A percentile compares a stretch with the other conserved stretches of the same genome.
These are phyloP conservation scores for Colletotrichum sp. DNA, from an alignment of 2,329 filamentous ascomycete species.

Conservation along the genomic window DNA sequence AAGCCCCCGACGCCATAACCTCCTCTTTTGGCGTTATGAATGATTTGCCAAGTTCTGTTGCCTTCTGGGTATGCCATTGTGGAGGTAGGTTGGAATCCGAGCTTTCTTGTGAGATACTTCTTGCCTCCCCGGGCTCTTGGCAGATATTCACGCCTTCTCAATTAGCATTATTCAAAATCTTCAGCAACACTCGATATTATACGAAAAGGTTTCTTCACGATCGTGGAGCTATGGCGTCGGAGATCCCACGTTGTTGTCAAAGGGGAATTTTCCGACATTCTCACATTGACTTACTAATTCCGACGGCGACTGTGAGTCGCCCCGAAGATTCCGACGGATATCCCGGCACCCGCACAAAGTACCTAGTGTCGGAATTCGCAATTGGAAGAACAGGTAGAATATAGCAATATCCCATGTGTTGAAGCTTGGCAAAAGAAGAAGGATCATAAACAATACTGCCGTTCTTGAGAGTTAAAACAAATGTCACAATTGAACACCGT, in stretches of 20 bases:
- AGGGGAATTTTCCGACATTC: neutral
- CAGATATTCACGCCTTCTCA: neutral
- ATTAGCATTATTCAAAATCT: neutral
- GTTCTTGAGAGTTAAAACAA: neutral
- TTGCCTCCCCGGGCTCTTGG: no score
- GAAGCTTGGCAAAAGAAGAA: neutral
- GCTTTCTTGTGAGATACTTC: neutral
- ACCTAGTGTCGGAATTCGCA: neutral
- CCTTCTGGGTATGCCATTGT: neutral
- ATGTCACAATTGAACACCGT: no score
- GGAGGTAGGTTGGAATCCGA: neutral
- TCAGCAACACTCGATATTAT: neutral
- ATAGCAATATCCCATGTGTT: neutral
- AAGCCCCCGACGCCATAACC: neutral
- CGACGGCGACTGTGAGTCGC: neutral
- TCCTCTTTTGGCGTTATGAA: neutral
- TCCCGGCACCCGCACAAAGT: neutral
- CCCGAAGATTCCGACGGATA: neutral
- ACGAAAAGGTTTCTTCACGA: neutral
- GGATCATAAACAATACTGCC: neutral
- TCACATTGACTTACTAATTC: neutral
- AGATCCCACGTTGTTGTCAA: neutral
- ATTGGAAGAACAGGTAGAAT: neutral
- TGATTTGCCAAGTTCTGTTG: neutral
- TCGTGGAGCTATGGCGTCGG: neutral